These are phyloP conservation scores for Pilobolus umbonatus DNA, from an alignment of 192 early-diverging fungal species.

Conservation along the genomic window DNA sequence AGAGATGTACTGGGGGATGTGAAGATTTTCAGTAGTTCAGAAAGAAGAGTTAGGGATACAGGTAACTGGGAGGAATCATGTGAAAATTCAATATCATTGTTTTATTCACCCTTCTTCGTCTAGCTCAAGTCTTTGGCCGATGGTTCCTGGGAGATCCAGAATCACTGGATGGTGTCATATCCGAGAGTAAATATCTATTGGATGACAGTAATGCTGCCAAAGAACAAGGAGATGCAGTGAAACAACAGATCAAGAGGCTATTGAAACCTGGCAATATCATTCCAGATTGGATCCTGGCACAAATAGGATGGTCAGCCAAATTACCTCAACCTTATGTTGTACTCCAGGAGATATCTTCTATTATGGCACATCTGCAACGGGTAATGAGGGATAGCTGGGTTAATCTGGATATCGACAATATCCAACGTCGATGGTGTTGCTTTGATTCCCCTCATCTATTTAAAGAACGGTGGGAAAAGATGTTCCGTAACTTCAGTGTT, in stretches of 20 bases:
- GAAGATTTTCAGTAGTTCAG: slow-evolving; percentile 78
- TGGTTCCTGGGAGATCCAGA: slow-evolving; percentile 59
- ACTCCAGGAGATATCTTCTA: slow-evolving; percentile 61
- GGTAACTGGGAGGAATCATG: slow-evolving; percentile 41
- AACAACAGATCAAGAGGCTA: slow-evolving; percentile 57
- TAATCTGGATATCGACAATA: slow-evolving; percentile 41
- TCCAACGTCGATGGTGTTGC: slow-evolving; percentile 91
- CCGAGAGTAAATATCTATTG: slow-evolving; percentile 84
- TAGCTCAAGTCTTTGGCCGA: slow-evolving; percentile 61
- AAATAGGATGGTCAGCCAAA: slow-evolving; percentile 22
- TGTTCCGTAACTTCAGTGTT: slow-evolving; percentile 74
- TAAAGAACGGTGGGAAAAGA: slow-evolving; percentile 94
- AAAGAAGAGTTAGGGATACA: slow-evolving; percentile 86
- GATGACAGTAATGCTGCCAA: slow-evolving; percentile 95
- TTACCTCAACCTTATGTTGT: slow-evolving; percentile 37
- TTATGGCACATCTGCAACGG: slow-evolving; percentile 62
- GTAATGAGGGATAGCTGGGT: slow-evolving; percentile 79
- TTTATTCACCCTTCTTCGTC: neutral
- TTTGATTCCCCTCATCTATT: slow-evolving; percentile 80
- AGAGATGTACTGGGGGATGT: slow-evolving; percentile 80
- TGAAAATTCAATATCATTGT: neutral
- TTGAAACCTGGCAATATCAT: slow-evolving; percentile 23
- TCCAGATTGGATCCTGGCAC: slow-evolving; percentile 7
- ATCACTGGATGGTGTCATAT: slow-evolving; percentile 56
- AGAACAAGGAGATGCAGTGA: slow-evolving; percentile 85